These are phyloP conservation scores for Psilocybe subaeruginosa DNA, from an alignment of 768 basidiomycete genomes.

Conservation along the genomic window DNA sequence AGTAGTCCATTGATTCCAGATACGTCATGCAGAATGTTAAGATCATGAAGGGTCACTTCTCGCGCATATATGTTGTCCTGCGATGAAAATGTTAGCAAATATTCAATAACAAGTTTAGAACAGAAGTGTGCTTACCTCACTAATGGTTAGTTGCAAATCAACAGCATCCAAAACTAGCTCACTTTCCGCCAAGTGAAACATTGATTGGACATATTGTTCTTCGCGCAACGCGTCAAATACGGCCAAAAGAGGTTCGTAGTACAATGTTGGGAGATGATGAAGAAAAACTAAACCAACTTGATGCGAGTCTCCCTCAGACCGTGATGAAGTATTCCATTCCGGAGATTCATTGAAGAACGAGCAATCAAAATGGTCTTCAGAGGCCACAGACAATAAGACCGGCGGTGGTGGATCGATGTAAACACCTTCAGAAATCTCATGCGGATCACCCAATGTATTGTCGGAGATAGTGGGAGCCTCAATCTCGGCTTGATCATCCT, in stretches of 20 bases:
- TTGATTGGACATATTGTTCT: conserved; percentile 52
- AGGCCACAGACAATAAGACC: conserved; percentile 53
- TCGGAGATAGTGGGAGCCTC: conserved; percentile 6
- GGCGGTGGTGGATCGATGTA: conserved; percentile 79
- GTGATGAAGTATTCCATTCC: conserved; percentile 27
- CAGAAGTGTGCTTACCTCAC: conserved; percentile 53
- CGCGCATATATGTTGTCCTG: conserved; percentile 74
- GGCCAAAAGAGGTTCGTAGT: conserved; percentile 72
- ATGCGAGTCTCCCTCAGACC: conserved; percentile 14
- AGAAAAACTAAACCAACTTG: conserved; percentile 49
- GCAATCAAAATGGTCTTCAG: conserved; percentile 40
- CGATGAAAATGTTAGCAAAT: conserved; percentile 3
- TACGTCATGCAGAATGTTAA: conserved; percentile 71
- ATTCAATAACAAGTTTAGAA: neutral
- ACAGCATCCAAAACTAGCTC: conserved; percentile 75
- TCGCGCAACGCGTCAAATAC: conserved; percentile 76
- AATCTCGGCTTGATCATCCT: neutral
- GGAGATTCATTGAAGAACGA: conserved; percentile 62
- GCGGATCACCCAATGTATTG: conserved; percentile 42
- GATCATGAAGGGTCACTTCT: conserved; percentile 72
- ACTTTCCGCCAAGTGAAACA: conserved; percentile 52
- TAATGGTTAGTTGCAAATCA: conserved; percentile 63
- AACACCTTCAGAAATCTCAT: conserved; percentile 66
- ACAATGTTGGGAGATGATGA: conserved; percentile 66
- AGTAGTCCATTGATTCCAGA: conserved; percentile 64